Evolutionary conservation across 805 yeast genomes (phyloP).

Genomic region (Kuraishia molischiana): DNA sequence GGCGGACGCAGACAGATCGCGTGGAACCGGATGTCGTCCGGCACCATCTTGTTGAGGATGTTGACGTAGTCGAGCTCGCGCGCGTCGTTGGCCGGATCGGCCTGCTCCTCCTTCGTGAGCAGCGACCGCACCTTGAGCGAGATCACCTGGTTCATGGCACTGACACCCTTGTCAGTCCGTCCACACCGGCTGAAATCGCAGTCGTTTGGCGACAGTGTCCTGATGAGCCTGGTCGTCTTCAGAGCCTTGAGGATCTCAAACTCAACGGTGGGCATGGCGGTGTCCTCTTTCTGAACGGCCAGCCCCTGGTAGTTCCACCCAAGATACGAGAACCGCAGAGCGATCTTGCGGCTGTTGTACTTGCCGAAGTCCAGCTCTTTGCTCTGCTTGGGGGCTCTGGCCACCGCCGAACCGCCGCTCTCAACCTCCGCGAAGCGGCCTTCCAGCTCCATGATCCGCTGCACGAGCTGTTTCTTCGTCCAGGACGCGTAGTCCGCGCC

Average conservation of each 20-base stretch:
- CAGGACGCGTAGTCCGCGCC: constrained; percentile 39
- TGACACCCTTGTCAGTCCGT: constrained; percentile 91
- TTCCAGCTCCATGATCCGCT: constrained; percentile 49
- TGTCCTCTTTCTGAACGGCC: constrained; percentile 67
- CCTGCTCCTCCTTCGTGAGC: constrained; percentile 53
- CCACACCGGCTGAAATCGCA: constrained; percentile 87
- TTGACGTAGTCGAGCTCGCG: constrained; percentile 70
- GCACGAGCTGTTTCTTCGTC: constrained; percentile 58
- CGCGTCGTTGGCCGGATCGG: constrained; percentile 41
- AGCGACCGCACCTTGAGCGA: constrained; percentile 68
- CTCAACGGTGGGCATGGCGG: constrained; percentile 84
- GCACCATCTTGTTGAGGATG: constrained; percentile 67
- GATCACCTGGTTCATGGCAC: constrained; percentile 93
- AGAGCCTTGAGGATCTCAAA: constrained; percentile 65
- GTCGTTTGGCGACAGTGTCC: constrained; percentile 45
- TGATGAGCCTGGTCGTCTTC: constrained; percentile 54
- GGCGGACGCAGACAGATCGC: constrained; percentile 82
- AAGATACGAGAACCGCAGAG: constrained; percentile 73
- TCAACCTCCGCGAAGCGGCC: constrained; percentile 4
- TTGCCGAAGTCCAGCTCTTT: constrained; percentile 57
- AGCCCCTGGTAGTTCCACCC: constrained; percentile 96
- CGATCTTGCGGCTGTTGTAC: constrained; percentile 58
- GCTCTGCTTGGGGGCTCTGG: constrained; percentile 15
- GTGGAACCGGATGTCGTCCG: constrained; percentile 76
- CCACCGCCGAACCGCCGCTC: not conserved